A percentile compares a stretch with the other conserved stretches of the same genome.
Conservation (phyloP, 441 rosid genomes). For the Pelargonium australe region DNA sequence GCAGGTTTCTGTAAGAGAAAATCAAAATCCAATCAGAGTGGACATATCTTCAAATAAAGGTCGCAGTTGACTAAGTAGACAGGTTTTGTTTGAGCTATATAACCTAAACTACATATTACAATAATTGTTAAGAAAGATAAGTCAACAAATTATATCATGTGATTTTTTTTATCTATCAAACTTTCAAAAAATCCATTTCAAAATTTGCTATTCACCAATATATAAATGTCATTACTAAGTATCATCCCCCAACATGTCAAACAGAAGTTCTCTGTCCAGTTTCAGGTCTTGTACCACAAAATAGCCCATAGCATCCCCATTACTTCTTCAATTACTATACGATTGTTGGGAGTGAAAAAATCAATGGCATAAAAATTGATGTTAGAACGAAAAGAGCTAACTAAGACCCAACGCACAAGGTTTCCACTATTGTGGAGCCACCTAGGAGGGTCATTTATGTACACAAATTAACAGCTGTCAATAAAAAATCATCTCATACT, state of each 20-base stretch:
- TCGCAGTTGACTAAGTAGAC: neutral
- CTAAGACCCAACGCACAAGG: too few species aligned
- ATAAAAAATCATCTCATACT: neutral
- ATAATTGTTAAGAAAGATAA: neutral
- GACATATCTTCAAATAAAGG: neutral
- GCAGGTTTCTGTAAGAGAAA: conserved; percentile 2
- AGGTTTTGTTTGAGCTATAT: neutral
- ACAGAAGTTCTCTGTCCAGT: neutral
- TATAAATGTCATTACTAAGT: neutral
- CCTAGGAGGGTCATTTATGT: too few species aligned
- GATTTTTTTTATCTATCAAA: neutral
- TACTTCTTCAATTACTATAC: neutral
- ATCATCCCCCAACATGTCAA: neutral
- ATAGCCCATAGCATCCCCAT: neutral
- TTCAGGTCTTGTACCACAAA: neutral
- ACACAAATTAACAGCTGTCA: neutral
- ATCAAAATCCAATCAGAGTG: conserved; percentile 3
- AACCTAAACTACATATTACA: neutral
- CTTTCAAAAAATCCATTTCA: conserved; percentile 3
- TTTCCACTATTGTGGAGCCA: too few species aligned
- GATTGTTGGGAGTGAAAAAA: neutral
- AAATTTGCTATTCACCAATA: neutral
- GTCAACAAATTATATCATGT: neutral
- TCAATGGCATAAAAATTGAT: neutral
- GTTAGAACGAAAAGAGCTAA: neutral